Evolutionary conservation across 2,329 filamentous ascomycete species (phyloP).

Genomic region (Tolypocladium endophyticum): DNA sequence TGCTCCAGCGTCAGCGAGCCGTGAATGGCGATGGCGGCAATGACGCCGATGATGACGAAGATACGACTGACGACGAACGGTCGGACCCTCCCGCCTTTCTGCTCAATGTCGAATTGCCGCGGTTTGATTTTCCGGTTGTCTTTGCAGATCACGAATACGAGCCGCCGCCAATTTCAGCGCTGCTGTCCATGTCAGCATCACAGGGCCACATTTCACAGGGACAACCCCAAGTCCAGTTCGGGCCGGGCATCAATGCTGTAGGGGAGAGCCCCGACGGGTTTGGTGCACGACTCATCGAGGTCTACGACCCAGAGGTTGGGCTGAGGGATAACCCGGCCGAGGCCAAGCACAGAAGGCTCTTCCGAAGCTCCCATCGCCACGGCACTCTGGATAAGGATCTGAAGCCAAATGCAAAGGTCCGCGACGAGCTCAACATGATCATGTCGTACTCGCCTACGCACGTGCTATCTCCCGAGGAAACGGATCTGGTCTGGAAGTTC

Average conservation of each 20-base stretch:
- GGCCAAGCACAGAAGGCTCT: constrained; percentile 83
- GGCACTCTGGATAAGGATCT: constrained; percentile 91
- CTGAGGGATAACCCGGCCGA: constrained; percentile 88
- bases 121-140: constrained; percentile 91
- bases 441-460: constrained; percentile 91
- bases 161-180: constrained; percentile 68
- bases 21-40: constrained; percentile 28
- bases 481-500: constrained; percentile 96
- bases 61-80: constrained; percentile 30
- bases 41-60: constrained; percentile 13
- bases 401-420: constrained; percentile 90
- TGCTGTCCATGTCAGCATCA: constrained; percentile 46
- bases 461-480: constrained; percentile 77
- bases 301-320: constrained; percentile 90
- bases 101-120: constrained; percentile 81
- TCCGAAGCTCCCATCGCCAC: constrained; percentile 81
- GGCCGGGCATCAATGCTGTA: constrained; percentile 73
- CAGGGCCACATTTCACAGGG: constrained; percentile 65
- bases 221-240: constrained; percentile 79
- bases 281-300: constrained; percentile 59
- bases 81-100: constrained; percentile 53
- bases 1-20: constrained; percentile 36
- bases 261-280: constrained; percentile 37
- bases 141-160: constrained; percentile 93
- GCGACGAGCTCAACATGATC: constrained; percentile 85